Evolutionary conservation across 1,139 yeast species (phyloP).

Genomic region (Suhomyces guaymorum): DNA sequence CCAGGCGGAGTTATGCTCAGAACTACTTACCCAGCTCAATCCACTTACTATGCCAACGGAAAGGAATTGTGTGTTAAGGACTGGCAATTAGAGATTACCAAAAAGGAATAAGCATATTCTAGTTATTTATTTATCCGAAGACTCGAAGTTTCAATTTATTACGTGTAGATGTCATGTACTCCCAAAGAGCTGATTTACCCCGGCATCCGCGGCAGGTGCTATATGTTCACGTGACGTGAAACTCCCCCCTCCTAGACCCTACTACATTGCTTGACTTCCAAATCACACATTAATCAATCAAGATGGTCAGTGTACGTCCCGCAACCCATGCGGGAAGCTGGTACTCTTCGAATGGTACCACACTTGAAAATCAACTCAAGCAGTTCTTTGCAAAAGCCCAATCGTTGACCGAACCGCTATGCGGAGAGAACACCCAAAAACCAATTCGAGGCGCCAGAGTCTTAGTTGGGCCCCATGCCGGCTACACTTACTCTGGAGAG

Average conservation of each 20-base stretch:
- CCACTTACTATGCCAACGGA: conserved; percentile 37
- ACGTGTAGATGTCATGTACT: too few relatives aligned
- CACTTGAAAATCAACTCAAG: conserved; percentile 52
- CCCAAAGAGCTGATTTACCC: too few relatives aligned
- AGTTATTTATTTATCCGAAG: too few relatives aligned
- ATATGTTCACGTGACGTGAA: too few relatives aligned
- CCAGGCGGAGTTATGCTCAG: conserved; percentile 46
- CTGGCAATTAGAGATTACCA: conserved; percentile 40
- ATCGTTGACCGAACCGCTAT: conserved; percentile 3
- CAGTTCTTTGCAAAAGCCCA: conserved; percentile 36
- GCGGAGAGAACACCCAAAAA: conserved; percentile 3
- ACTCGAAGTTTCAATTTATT: too few relatives aligned
- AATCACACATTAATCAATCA: too few relatives aligned
- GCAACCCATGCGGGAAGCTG: conserved; percentile 92
- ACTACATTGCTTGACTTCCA: too few relatives aligned
- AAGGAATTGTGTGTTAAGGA: conserved; percentile 29
- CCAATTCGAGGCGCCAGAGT: conserved; percentile 61
- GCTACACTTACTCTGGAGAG: conserved; percentile 78
- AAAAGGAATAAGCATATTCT: conserved; percentile 23
- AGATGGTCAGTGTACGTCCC: conserved; percentile 44
- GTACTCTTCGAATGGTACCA: conserved; percentile 57
- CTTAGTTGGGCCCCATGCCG: conserved; percentile 78
- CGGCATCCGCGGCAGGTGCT: too few relatives aligned
- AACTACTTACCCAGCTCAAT: conserved; percentile 36
- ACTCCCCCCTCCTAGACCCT: too few relatives aligned